phyloP scores from a whole-genome alignment of 2,329 filamentous ascomycete genomes.

The Cordyceps javanica region DNA sequence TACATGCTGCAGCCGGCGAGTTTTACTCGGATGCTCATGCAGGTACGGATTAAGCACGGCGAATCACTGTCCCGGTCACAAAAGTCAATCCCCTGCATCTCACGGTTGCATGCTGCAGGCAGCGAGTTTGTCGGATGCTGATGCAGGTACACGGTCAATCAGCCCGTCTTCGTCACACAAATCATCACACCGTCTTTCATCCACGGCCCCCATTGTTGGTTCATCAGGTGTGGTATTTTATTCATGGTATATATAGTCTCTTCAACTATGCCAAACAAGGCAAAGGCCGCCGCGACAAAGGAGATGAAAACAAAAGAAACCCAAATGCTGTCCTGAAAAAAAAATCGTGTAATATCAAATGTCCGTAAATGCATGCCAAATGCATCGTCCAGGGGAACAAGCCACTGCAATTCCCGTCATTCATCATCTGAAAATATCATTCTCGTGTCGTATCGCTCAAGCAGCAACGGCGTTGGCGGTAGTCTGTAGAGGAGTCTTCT shows the following conservation, averaged over 20 bases:
- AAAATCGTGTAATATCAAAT: constrained; percentile 5
- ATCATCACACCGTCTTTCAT: too few relatives aligned
- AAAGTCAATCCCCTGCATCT: too few relatives aligned
- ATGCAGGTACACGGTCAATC: too few relatives aligned
- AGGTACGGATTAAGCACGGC: too few relatives aligned
- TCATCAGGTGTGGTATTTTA: neutral
- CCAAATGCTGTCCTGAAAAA: neutral
- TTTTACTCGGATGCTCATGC: too few relatives aligned
- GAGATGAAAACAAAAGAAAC: neutral
- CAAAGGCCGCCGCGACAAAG: neutral
- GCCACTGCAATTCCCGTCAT: neutral
- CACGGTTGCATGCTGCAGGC: too few relatives aligned
- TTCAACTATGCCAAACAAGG: neutral
- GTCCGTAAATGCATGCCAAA: neutral
- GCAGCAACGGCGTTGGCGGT: constrained; percentile 12
- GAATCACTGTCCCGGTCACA: too few relatives aligned
- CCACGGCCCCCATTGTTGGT: neutral
- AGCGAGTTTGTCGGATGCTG: too few relatives aligned
- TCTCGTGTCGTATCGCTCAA: neutral
- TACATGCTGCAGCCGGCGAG: too few relatives aligned
- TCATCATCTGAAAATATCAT: neutral
- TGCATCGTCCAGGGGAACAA: neutral
- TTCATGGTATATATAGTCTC: constrained; percentile 8
- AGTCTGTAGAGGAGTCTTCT: constrained; percentile 2
- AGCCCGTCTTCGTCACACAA: too few relatives aligned